phyloP scores from a whole-genome alignment of 805 yeast species.

The Kuraishia molischiana region DNA sequence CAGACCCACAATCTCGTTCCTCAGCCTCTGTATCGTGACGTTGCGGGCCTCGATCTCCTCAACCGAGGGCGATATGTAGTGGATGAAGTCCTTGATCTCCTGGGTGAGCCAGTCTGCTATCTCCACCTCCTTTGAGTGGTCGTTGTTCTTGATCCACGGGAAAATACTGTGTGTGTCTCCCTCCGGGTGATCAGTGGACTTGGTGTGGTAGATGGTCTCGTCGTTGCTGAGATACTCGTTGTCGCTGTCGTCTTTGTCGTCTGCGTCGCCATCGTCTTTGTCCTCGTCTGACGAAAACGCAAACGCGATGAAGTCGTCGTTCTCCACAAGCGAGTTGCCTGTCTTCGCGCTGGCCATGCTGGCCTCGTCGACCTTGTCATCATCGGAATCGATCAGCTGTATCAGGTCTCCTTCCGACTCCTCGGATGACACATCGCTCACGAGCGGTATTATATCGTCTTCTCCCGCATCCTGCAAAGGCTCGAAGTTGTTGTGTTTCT shows the following conservation, averaged over 20 bases:
- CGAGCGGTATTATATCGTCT: background rate
- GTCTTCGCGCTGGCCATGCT: background rate
- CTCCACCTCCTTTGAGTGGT: constrained; percentile 67
- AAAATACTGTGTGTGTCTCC: constrained; percentile 25
- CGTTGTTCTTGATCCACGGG: constrained; percentile 77
- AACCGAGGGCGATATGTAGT: constrained; percentile 76
- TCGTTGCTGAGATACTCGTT: constrained; percentile 37
- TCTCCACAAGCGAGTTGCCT: constrained; percentile 28
- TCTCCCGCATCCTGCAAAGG: background rate
- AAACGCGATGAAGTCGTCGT: constrained; percentile 47
- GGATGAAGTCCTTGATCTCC: constrained; percentile 79
- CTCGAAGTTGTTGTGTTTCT: background rate
- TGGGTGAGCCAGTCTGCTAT: constrained; percentile 79
- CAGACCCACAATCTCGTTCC: constrained; percentile 38
- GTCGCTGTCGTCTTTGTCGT: constrained; percentile 20
- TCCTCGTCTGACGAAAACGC: constrained; percentile 38
- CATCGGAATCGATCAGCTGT: background rate
- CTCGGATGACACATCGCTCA: background rate
- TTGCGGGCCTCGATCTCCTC: constrained; percentile 65
- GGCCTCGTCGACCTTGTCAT: background rate
- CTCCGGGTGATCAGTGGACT: constrained; percentile 13
- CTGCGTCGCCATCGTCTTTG: constrained; percentile 13
- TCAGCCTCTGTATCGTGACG: constrained; percentile 49
- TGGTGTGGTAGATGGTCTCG: constrained; percentile 20
- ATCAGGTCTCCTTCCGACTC: background rate